Conservation (phyloP, 257 asterid genomes). For the Agastache rugosa region DNA sequence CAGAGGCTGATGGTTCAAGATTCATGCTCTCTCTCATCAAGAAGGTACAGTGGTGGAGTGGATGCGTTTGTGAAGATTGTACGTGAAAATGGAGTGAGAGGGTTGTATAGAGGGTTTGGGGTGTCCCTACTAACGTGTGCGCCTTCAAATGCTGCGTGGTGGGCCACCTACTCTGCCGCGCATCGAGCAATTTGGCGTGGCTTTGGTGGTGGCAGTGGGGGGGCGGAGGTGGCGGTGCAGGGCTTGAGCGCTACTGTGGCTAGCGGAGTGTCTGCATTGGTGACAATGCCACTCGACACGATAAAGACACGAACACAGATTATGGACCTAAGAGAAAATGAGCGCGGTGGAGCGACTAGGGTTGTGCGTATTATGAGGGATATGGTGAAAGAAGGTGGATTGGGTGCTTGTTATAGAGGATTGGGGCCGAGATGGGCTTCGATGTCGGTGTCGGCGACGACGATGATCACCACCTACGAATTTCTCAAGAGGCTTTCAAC, state of each 20-base stretch:
- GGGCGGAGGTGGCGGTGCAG: conserved; percentile 70
- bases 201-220: conserved; percentile 70
- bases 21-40: conserved; percentile 48
- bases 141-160: conserved; percentile 96
- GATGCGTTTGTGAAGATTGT: conserved; percentile 79
- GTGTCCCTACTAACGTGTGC: conserved; percentile 86
- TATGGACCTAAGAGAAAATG: conserved; percentile 61
- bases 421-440: conserved; percentile 97
- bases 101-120: conserved; percentile 93
- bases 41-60: conserved; percentile 71
- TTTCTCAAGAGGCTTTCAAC: conserved; percentile 81
- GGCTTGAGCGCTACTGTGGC: conserved; percentile 88
- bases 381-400: conserved; percentile 86
- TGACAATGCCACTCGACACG: conserved; percentile 95
- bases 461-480: conserved; percentile 97
- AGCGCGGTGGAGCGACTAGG: conserved; percentile 38
- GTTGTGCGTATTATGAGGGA: conserved; percentile 59
- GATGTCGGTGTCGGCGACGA: conserved; percentile 88
- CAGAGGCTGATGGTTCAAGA: conserved; percentile 98
- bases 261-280: conserved; percentile 85
- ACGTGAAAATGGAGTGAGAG: conserved; percentile 61
- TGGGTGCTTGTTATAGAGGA: conserved; percentile 90
- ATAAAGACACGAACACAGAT: conserved; percentile 88
- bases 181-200: conserved; percentile 68
- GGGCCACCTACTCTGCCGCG: conserved; percentile 82